Base-by-base conservation (phyloP, 345 rosid genomes). In the Populus alba region DNA sequence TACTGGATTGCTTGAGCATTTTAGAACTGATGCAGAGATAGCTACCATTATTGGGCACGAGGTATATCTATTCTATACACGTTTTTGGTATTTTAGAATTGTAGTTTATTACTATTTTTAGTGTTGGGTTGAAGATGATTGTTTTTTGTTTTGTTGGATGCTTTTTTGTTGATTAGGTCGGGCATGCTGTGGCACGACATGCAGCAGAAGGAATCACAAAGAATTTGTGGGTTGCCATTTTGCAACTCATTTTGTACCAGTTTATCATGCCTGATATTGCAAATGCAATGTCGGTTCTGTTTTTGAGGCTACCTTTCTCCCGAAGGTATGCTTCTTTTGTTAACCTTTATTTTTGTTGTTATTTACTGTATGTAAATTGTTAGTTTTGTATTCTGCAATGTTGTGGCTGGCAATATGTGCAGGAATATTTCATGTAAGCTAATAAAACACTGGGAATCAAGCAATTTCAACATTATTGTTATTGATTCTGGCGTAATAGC, bases 171-270 rank as follows among this genome's bases (percentile, higher is more conserved):
- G 43, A 71, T 53, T 85, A 96, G 99, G 92, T 96, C 78, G 99
- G 89, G 23, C 98, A 94, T 89, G 95, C 91, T 2, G 97, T 96
- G 80, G 98, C 95, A 11, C 82, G 98, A 81, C 99, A 96, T 87
- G 70, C 73, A 59, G 97, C 97, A 0, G 98, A 96, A 81, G 73
- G 76, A 27, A 75, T 94, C 65, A 89, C 99, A 17, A 94, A 88
- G 88, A 90, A 91, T 74, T 82, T 94, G 45, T 94, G 97, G 97
- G 78, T 92, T 81, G 84, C 91, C n/a, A 88, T 94, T 70, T 75
- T 91, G 53, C 97, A 92, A 66, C 47, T 96, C 68, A 77, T 89
- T 53, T 91, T 94, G 20, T 89, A 85, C 83, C 97, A 94, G 88
- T 92, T 91, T 37, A 37, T 94, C 35, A 86, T 79, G 89, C 97